Conservation (phyloP, 148 eudicot genomes). For the Silene conica region DNA sequence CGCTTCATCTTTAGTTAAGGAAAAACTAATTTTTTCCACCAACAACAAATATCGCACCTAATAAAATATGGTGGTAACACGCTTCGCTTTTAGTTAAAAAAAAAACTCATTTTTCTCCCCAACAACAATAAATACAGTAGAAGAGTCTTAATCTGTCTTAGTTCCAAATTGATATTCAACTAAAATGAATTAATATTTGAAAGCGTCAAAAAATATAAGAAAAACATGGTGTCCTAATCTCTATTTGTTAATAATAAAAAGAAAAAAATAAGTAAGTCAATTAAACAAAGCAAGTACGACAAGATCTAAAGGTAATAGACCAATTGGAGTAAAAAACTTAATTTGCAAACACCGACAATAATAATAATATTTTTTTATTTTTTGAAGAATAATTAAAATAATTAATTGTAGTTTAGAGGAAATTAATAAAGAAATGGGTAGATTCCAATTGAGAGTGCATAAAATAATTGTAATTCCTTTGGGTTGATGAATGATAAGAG, state of each 20-base stretch:
- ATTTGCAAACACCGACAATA: slow-evolving; percentile 14
- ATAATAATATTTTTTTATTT: no score
- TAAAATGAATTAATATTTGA: neutral
- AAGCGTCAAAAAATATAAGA: neutral
- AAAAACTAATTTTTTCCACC: no score
- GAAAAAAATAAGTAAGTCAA: neutral
- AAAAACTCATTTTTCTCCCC: no score
- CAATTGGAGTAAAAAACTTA: neutral
- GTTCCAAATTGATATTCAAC: no score
- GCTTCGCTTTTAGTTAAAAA: no score
- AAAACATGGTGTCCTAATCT: neutral
- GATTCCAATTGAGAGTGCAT: neutral
- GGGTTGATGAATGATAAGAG: neutral
- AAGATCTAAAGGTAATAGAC: neutral
- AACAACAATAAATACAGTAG: no score
- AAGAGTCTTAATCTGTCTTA: no score
- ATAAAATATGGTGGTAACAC: no score
- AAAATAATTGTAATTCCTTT: neutral
- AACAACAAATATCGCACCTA: no score
- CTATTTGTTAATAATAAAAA: neutral
- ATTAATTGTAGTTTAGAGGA: neutral
- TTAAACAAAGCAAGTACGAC: neutral
- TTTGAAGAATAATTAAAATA: no score
- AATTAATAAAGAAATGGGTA: no score
- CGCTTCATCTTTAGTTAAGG: no score